Percentiles rank a stretch among this genome's conserved stretches.
These are phyloP conservation scores for Aspergillus baeticus DNA, from an alignment of 495 filamentous ascomycete species.

Conservation along the genomic window DNA sequence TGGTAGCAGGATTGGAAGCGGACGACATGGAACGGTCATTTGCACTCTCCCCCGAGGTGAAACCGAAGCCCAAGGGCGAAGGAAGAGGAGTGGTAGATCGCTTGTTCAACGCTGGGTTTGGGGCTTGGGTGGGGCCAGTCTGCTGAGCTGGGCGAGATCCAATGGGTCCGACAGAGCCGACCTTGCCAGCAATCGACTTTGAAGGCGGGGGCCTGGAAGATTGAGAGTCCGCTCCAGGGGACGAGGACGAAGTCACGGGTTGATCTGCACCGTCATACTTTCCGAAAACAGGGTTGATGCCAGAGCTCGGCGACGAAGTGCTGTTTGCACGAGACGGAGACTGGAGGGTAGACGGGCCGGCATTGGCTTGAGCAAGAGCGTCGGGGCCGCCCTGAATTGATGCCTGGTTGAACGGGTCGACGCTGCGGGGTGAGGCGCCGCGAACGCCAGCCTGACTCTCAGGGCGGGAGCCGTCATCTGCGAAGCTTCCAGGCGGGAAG, in stretches of 20 bases:
- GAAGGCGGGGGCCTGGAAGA: conserved; percentile 57
- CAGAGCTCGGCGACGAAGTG: conserved; percentile 72
- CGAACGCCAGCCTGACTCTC: conserved; percentile 55
- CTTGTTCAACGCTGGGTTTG: conserved; percentile 73
- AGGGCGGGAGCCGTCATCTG: conserved; percentile 63
- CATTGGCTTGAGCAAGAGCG: conserved; percentile 32
- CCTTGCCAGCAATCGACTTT: conserved; percentile 53
- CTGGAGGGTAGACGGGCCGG: conserved; percentile 47
- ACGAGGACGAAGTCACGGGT: conserved; percentile 84
- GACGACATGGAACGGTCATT: conserved; percentile 63
- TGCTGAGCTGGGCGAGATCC: conserved; percentile 75
- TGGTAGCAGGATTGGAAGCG: conserved; percentile 56
- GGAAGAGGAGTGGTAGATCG: conserved; percentile 86
- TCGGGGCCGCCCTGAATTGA: conserved; percentile 40
- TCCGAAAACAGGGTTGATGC: conserved; percentile 58
- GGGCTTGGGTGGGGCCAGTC: conserved; percentile 43
- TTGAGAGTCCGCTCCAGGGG: conserved; percentile 85
- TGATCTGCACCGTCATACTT: conserved; percentile 66
- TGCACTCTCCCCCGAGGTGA: conserved; percentile 54
- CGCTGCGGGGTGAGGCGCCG: conserved; percentile 59
- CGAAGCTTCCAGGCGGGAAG: conserved; percentile 57
- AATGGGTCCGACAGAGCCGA: conserved; percentile 81
- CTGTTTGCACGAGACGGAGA: conserved; percentile 80
- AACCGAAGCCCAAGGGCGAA: conserved; percentile 78
- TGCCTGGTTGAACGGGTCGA: conserved; percentile 59